Conservation (phyloP, 2,329 filamentous ascomycete species). For the Basipetospora chlamydospora region DNA sequence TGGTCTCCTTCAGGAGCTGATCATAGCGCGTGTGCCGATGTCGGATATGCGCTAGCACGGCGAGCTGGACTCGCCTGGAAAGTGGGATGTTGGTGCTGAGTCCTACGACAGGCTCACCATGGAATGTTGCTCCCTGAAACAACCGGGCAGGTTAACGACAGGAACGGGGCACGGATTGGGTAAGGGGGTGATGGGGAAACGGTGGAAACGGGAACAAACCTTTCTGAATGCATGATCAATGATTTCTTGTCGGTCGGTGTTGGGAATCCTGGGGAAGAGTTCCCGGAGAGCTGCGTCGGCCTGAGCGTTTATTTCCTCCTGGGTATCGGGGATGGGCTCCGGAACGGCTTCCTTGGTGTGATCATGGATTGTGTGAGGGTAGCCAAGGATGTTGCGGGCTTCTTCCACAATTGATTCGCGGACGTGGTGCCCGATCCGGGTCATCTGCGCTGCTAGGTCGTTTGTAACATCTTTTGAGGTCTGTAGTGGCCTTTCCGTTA, state of each 20-base stretch:
- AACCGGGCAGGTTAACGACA: background rate
- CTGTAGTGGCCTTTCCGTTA: no score
- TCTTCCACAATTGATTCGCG: constrained; percentile 43
- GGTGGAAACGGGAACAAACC: constrained; percentile 26
- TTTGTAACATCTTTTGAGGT: constrained; percentile 17
- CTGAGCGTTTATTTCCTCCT: constrained; percentile 45
- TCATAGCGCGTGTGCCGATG: constrained; percentile 55
- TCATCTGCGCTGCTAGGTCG: constrained; percentile 35
- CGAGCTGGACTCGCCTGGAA: constrained; percentile 48
- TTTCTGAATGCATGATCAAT: constrained; percentile 49
- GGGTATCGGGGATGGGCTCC: constrained; percentile 44
- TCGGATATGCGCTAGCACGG: constrained; percentile 51
- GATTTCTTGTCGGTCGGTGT: constrained; percentile 48
- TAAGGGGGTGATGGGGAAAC: no score
- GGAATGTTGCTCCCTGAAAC: constrained; percentile 31
- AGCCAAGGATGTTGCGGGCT: constrained; percentile 22
- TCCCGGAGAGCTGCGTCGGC: constrained; percentile 48
- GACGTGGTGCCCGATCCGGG: constrained; percentile 47
- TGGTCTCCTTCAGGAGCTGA: constrained; percentile 40
- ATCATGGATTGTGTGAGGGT: constrained; percentile 9
- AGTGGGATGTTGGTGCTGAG: constrained; percentile 40
- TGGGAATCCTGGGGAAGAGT: constrained; percentile 49
- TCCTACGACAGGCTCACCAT: constrained; percentile 42
- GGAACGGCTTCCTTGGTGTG: constrained; percentile 18
- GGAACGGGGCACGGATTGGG: no score